Percentiles rank a stretch among this genome's conserved stretches.
Evolutionary conservation across 805 yeast genomes (phyloP).

Genomic region (Candida coquimbonensis): DNA sequence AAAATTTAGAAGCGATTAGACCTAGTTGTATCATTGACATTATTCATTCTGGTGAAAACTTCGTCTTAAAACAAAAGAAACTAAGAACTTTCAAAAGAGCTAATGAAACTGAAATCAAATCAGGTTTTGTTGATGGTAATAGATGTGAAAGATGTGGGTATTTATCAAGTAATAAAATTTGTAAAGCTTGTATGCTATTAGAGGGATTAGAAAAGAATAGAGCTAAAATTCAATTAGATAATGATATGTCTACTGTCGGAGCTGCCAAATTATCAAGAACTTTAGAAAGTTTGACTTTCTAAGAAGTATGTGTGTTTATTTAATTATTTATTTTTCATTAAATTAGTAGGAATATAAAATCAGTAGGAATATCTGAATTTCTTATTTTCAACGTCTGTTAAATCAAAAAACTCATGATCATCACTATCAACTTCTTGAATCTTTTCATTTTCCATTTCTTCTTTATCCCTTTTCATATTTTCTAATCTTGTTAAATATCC

Average conservation of each 20-base stretch:
- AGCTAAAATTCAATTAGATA: conserved; percentile 56
- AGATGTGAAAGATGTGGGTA: conserved; percentile 89
- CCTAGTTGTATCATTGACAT: conserved; percentile 93
- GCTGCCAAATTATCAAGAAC: conserved; percentile 57
- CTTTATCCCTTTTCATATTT: conserved; percentile 39
- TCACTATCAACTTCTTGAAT: not conserved
- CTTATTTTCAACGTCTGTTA: conserved; percentile 9
- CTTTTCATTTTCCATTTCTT: not conserved
- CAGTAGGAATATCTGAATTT: conserved; percentile 7
- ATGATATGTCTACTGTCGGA: conserved; percentile 46
- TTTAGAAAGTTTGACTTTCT: conserved; percentile 60
- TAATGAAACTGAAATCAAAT: conserved; percentile 42
- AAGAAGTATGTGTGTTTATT: not conserved
- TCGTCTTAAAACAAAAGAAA: conserved; percentile 56
- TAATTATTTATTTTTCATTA: not conserved
- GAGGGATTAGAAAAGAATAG: conserved; percentile 77
- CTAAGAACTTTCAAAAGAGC: conserved; percentile 27
- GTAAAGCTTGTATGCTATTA: conserved; percentile 87
- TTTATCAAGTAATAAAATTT: conserved; percentile 75
- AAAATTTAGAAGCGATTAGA: conserved; percentile 81
- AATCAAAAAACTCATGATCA: conserved; percentile 8
- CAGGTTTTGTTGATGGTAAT: conserved; percentile 54
- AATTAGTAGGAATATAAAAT: not conserved
- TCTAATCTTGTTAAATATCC: conserved; percentile 37
- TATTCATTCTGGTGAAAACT: conserved; percentile 87